Base-by-base conservation (phyloP, 129 eudicot species). In the Cynara cardunculus region DNA sequence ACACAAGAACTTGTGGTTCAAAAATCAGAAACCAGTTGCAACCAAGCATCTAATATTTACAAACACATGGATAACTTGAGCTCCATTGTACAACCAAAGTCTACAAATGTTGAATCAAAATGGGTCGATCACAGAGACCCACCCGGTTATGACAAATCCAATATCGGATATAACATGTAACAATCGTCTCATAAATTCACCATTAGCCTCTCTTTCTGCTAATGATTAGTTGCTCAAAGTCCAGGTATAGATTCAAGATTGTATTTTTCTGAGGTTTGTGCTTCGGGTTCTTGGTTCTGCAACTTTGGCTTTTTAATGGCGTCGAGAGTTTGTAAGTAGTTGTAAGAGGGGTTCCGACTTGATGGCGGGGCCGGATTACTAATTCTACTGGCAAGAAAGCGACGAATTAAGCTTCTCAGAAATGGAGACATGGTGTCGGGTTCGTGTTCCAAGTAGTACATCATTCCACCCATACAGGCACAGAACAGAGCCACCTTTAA, bases 351-450 rank as follows among this genome's bases (percentile, higher is more conserved):
- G 71, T 49, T 85, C 8, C 89, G 89, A 71, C 69, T 88, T 77
- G 91, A 81, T 71, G 93, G 78, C 65, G 93, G 90, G 68, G 82
- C 86, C 1, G 99, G 98, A 70, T 96, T 96, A 86, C 97, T 96
- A 46, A 96, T 92, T 84, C 90, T 91, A 80, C 99, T 96, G 72
- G 99, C 94, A 80, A 96, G 97, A 77, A 96, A 96, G 14, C 99
- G 95, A 2, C 93, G 95, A 30, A 96, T 96, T 64, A 96, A 80
- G 73, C 93, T 91, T 83, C 99, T 89, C 1, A 96, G 81, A 73
- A 96, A 88, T 32, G 99, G 97, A 69, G 97, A 93, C 99, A 96
- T 96, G 64, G 99, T 96, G 77, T 96, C 95, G 0, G 99, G 99
- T 74, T 96, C 98, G 59, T 96, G 92, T 84, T 96, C 99, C 49